Conservation (phyloP, 129 eudicot species). For the Pittosporum tobira region DNA sequence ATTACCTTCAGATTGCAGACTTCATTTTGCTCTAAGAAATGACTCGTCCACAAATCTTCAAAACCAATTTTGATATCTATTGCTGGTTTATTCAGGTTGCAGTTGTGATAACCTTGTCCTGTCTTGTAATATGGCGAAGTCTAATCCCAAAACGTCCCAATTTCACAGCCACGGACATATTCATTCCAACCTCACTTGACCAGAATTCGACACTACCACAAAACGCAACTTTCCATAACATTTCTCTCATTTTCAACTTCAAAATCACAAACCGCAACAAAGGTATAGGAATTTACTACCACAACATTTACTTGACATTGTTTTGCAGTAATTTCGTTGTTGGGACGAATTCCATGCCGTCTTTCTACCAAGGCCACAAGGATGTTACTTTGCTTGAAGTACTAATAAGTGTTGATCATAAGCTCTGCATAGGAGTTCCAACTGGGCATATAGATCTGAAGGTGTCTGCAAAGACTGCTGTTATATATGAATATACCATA, state of each 20-base stretch:
- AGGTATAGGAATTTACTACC: slow-evolving; percentile 31
- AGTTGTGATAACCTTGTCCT: slow-evolving; percentile 24
- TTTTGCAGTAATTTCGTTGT: slow-evolving; percentile 4
- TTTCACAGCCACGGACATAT: slow-evolving; percentile 17
- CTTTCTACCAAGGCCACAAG: slow-evolving; percentile 42
- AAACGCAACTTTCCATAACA: slow-evolving; percentile 1
- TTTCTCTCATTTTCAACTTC: slow-evolving; percentile 15
- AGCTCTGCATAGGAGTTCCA: slow-evolving; percentile 7
- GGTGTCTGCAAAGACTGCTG: slow-evolving; percentile 21
- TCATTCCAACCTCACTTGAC: slow-evolving; percentile 8
- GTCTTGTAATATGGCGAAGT: slow-evolving; percentile 28
- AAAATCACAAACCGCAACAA: slow-evolving; percentile 41
- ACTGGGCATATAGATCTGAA: slow-evolving; percentile 15
- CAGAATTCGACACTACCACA: slow-evolving; percentile 12
- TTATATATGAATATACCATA: slow-evolving; percentile 21
- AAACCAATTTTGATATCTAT: slow-evolving; percentile 19
- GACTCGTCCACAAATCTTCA: slow-evolving; percentile 14
- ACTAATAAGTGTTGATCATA: slow-evolving; percentile 6
- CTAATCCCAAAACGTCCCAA: slow-evolving; percentile 31
- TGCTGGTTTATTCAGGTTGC: slow-evolving; percentile 39
- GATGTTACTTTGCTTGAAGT: slow-evolving; percentile 8
- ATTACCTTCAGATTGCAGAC: background rate
- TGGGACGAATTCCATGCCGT: slow-evolving; percentile 18
- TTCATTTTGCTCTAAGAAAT: slow-evolving; percentile 16
- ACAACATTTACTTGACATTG: slow-evolving; percentile 6